Percentiles rank a stretch among this genome's conserved stretches.
phyloP scores from a whole-genome alignment of 257 asterid genomes.

The Cynanchum wilfordii region DNA sequence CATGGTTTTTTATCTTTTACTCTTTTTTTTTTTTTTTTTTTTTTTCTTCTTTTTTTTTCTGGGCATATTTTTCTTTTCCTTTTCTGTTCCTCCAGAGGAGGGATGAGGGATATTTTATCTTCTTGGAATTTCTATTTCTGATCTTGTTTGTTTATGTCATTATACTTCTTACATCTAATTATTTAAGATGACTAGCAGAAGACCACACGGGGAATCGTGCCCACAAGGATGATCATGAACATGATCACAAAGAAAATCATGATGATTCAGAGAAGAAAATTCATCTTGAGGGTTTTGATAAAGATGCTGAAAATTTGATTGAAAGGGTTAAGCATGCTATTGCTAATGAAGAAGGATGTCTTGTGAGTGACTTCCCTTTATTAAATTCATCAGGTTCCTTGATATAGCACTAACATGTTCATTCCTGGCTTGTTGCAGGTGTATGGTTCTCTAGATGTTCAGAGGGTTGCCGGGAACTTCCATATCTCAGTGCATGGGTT shows the following conservation, averaged over 20 bases:
- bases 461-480: conserved; percentile 98
- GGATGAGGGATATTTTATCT: no score
- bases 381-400: conserved; percentile 12
- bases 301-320: conserved; percentile 74
- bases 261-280: conserved; percentile 54
- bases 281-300: conserved; percentile 66
- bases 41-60: no score
- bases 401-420: conserved; percentile 14
- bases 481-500: conserved; percentile 95
- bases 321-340: conserved; percentile 86
- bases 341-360: conserved; percentile 85
- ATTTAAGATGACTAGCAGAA: conserved; percentile 36
- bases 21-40: no score
- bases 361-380: conserved; percentile 45
- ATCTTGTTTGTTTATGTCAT: background rate
- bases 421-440: conserved; percentile 48
- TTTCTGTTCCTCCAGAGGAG: background rate
- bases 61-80: background rate
- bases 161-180: background rate
- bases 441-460: conserved; percentile 92
- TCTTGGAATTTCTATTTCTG: background rate
- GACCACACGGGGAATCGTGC: conserved; percentile 58
- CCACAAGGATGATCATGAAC: conserved; percentile 52
- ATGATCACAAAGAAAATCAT: conserved; percentile 64
- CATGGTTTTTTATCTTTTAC: no score